phyloP scores from a whole-genome alignment of 192 early-diverging fungal species.

The Podila verticillata region DNA sequence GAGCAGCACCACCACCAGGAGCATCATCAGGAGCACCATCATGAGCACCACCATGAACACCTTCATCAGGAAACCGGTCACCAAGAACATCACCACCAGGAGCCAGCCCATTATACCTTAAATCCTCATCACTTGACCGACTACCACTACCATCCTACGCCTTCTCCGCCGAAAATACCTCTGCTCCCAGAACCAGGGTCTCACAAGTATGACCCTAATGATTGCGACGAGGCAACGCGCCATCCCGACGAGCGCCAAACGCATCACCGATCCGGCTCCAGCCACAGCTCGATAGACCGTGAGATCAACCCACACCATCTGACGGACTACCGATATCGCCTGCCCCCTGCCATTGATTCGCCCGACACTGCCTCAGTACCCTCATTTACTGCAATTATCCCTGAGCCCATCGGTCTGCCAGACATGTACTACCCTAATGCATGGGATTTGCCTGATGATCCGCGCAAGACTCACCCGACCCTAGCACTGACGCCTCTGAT shows the following conservation, averaged over 20 bases:
- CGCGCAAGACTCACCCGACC: constrained; percentile 17
- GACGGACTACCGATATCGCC: constrained; percentile 41
- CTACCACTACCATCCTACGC: constrained; percentile 44
- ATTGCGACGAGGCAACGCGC: neutral
- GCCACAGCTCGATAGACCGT: neutral
- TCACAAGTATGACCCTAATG: constrained; percentile 17
- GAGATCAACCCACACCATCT: constrained; percentile 44
- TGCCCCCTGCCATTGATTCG: constrained; percentile 16
- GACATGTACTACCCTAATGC: constrained; percentile 52
- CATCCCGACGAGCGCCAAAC: constrained; percentile 21
- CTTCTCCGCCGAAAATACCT: constrained; percentile 26
- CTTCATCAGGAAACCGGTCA: constrained; percentile 17
- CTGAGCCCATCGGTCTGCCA: constrained; percentile 40
- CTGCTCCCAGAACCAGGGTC: constrained; percentile 26
- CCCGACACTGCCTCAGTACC: neutral
- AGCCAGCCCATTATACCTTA: constrained; percentile 7
- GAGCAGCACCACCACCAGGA: constrained; percentile 2
- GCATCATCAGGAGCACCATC: constrained; percentile 1
- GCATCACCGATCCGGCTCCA: constrained; percentile 3
- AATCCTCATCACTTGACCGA: constrained; percentile 50
- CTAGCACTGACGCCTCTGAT: constrained; percentile 6
- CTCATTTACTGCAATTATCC: constrained; percentile 33
- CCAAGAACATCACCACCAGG: constrained; percentile 22
- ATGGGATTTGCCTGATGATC: constrained; percentile 45
- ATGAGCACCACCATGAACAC: neutral